phyloP scores from a whole-genome alignment of 2,329 filamentous ascomycete species.

The Cladobotryum mycophilum region DNA sequence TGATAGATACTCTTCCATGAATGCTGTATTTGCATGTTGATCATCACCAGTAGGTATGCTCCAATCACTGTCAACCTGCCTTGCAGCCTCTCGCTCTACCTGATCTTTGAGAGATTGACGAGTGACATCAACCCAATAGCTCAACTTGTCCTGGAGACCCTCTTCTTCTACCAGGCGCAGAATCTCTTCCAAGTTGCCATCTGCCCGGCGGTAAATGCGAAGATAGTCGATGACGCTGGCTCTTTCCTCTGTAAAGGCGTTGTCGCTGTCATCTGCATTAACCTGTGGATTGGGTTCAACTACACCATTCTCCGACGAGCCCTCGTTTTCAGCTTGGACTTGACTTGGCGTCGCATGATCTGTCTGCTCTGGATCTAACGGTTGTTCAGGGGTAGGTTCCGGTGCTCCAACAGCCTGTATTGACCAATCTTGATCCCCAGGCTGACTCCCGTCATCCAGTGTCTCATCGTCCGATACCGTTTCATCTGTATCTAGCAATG shows the following conservation, averaged over 20 bases:
- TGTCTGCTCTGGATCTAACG: conserved; percentile 1
- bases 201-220: conserved; percentile 53
- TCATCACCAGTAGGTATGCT: not conserved
- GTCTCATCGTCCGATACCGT: conserved; percentile 29
- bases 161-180: conserved; percentile 56
- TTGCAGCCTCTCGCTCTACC: not conserved
- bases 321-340: not conserved
- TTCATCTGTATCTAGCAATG: conserved; percentile 18
- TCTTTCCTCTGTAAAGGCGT: conserved; percentile 6
- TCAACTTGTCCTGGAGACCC: conserved; percentile 50
- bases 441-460: conserved; percentile 21
- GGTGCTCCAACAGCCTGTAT: not conserved
- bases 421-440: conserved; percentile 8
- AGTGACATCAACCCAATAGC: conserved; percentile 53
- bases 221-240: conserved; percentile 32
- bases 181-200: conserved; percentile 53
- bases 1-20: not conserved
- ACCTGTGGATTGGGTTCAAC: not conserved
- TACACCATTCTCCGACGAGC: not conserved
- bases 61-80: not conserved
- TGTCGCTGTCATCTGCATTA: not conserved
- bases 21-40: not conserved
- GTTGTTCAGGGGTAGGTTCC: not conserved
- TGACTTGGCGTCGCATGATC: not conserved
- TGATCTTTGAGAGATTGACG: conserved; percentile 25